Base-by-base conservation (phyloP, 2,329 filamentous ascomycete species). In the Trichoderma lentiforme region DNA sequence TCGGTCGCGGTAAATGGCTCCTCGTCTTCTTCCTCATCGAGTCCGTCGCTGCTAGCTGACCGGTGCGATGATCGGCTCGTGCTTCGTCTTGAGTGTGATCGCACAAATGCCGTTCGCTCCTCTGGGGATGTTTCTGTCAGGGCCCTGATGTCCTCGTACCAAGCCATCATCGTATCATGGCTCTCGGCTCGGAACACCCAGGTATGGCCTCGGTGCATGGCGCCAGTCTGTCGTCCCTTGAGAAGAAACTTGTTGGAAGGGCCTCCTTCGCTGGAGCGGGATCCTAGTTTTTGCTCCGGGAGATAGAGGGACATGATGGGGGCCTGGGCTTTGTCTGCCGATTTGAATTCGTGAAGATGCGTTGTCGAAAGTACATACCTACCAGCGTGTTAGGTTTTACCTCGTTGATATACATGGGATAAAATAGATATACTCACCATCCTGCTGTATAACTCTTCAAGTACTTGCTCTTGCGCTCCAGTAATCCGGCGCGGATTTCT, bases 391-490 rank as follows among this genome's bases (percentile, higher is more conserved):
- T 18, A 43, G 34, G 12, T 9, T 18, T n/a, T 39, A 32, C 9
- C 28, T 32, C 28, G 9, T 58, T 30, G 15, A 28, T 15, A 4
- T 14, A 58, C 0, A 30, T 32, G 30, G 32, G 1, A 24, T 8
- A 61, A 6, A 24, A 18, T 14, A 36, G 21, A 61, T 51, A 51
- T 9, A 78, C 91, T 83, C 85, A 95, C 95, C 95, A 98, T 79
- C 95, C 95, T 30, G 94, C 93, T 8, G 95, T 96, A 81, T 98
- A 98, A 81, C 95, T 98, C 85, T 98, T 98, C 73, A 99, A 85
- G 79, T 98, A 99, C 80, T 98, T 99, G 88, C 94, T 97, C 90
- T 98, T 98, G 76, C 96, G 92, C 84, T 99, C 96, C 43, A 99
- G 85, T 82, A 98, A 90, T 3, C 96, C 96, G 24, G 94, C 93